Percentiles rank a stretch among this genome's conserved stretches.
Evolutionary conservation across 2,329 filamentous ascomycete genomes (phyloP).

Genomic region (Xylariales sp.): DNA sequence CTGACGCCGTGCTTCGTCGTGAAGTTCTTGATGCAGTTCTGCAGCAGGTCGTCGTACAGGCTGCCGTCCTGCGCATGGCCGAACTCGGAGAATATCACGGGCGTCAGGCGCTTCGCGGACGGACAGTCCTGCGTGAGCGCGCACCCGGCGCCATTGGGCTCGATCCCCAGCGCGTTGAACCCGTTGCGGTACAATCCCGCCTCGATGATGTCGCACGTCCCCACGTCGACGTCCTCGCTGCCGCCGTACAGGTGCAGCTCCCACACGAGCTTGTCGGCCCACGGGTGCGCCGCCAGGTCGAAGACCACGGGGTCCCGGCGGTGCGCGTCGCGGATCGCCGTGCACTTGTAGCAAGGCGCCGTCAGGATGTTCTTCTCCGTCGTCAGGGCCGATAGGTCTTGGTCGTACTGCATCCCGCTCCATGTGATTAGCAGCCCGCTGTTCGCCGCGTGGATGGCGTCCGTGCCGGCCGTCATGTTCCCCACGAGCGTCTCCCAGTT

Average conservation of each 20-base stretch:
- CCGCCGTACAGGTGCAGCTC: constrained; percentile 58
- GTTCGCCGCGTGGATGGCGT: constrained; percentile 58
- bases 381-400: constrained; percentile 58
- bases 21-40: constrained; percentile 59
- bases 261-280: constrained; percentile 61
- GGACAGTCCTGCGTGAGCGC: constrained; percentile 53
- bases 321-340: constrained; percentile 55
- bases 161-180: constrained; percentile 60
- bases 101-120: constrained; percentile 55
- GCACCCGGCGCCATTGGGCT: constrained; percentile 56
- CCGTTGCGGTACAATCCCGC: constrained; percentile 62
- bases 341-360: constrained; percentile 56
- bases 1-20: constrained; percentile 58
- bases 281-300: constrained; percentile 57
- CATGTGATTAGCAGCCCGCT: constrained; percentile 60
- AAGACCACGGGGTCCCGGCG: constrained; percentile 59
- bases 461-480: constrained; percentile 57
- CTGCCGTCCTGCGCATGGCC: constrained; percentile 57
- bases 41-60: constrained; percentile 58
- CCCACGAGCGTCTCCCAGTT: constrained; percentile 60
- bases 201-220: constrained; percentile 60
- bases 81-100: constrained; percentile 61
- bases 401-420: constrained; percentile 62
- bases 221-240: constrained; percentile 58
- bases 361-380: constrained; percentile 55